Conservation (phyloP, 106 monocot genomes). For the Allium fistulosum region DNA sequence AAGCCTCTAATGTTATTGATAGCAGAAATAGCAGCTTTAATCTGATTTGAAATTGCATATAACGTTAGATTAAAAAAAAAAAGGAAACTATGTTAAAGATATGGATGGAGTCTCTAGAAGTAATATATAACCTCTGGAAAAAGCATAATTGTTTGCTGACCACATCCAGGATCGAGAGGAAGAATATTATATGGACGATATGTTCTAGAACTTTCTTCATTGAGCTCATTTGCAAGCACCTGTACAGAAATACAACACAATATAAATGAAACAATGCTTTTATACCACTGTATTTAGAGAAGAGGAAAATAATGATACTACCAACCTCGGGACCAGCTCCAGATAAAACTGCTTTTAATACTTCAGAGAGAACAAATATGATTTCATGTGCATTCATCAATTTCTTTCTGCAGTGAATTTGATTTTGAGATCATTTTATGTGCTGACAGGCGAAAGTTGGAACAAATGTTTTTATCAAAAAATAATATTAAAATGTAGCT, state of each 20-base stretch:
- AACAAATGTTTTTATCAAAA: constrained; percentile 3
- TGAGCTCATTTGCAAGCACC: constrained; percentile 23
- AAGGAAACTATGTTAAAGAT: neutral
- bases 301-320: constrained; percentile 6
- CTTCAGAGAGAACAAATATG: constrained; percentile 43
- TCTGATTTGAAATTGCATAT: constrained; percentile 19
- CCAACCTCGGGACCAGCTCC: constrained; percentile 49
- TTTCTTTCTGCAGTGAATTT: constrained; percentile 16
- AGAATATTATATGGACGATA: constrained; percentile 61
- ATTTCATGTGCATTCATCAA: constrained; percentile 26
- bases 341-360: constrained; percentile 36
- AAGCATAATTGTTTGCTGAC: constrained; percentile 52
- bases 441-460: neutral
- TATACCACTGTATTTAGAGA: neutral
- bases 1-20: constrained; percentile 49
- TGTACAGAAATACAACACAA: constrained; percentile 9
- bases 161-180: constrained; percentile 48
- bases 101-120: neutral
- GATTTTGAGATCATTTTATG: neutral
- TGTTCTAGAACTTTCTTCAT: constrained; percentile 18
- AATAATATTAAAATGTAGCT: neutral
- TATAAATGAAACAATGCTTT: neutral
- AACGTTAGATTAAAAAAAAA: neutral
- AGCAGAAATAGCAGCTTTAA: constrained; percentile 65
- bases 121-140: constrained; percentile 53